Evolutionary conservation across 2,329 filamentous ascomycete genomes (phyloP).

Genomic region (Pseudovirgaria hyperparasitica): DNA sequence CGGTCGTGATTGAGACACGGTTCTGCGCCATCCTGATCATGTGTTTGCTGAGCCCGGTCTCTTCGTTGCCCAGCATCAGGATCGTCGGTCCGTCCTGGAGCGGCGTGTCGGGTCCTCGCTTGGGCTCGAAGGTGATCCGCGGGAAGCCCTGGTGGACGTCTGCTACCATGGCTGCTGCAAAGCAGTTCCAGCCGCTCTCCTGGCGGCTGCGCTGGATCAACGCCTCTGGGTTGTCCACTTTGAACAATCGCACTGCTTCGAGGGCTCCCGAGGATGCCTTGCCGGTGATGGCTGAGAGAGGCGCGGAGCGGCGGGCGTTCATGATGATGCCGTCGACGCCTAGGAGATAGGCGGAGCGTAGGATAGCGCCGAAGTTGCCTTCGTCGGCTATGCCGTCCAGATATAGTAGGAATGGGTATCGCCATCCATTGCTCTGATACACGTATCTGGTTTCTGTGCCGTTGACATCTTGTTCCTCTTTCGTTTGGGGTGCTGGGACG

Average conservation of each 20-base stretch:
- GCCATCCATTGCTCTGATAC: slow-evolving; percentile 28
- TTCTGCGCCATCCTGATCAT: slow-evolving; percentile 46
- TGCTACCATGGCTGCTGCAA: slow-evolving; percentile 53
- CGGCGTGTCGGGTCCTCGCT: slow-evolving; percentile 18
- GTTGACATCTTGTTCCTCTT: slow-evolving; percentile 63
- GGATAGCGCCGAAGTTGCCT: slow-evolving; percentile 79
- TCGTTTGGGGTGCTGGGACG: slow-evolving; percentile 50
- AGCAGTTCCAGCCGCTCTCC: slow-evolving; percentile 81
- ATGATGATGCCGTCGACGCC: slow-evolving; percentile 75
- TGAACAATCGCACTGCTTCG: slow-evolving; percentile 65
- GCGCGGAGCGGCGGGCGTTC: slow-evolving; percentile 56
- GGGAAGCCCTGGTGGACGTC: not conserved
- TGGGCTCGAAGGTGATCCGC: too few species aligned
- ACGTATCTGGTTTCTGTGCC: slow-evolving; percentile 44
- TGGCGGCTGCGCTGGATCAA: slow-evolving; percentile 58
- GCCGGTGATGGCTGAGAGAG: slow-evolving; percentile 62
- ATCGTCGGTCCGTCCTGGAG: slow-evolving; percentile 49
- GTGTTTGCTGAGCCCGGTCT: slow-evolving; percentile 14
- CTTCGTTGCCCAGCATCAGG: slow-evolving; percentile 48
- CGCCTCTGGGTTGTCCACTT: slow-evolving; percentile 49
- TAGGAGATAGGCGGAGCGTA: slow-evolving; percentile 83
- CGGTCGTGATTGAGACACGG: slow-evolving; percentile 51
- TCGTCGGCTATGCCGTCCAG: slow-evolving; percentile 71
- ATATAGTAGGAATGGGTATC: slow-evolving; percentile 59
- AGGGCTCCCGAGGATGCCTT: slow-evolving; percentile 84